Percentiles rank a stretch among this genome's conserved stretches.
Evolutionary conservation across 345 rosid genomes (phyloP).

Genomic region (Euphorbia peplus): DNA sequence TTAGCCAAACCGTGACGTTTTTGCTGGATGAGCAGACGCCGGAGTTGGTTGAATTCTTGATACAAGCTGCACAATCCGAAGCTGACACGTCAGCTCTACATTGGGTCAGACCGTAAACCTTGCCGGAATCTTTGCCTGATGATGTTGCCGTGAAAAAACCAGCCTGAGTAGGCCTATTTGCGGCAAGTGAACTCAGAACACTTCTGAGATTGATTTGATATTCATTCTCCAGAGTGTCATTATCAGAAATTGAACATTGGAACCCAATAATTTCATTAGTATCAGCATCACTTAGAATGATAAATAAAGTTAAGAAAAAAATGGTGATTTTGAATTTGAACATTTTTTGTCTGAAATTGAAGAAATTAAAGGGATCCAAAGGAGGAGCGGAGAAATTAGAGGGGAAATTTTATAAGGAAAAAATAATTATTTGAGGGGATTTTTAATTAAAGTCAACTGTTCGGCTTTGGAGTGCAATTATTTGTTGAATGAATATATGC

Average conservation of each 20-base stretch:
- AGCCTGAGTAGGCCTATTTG: slow-evolving; percentile 20
- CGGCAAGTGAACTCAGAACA: slow-evolving; percentile 24
- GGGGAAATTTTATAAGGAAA: too few relatives aligned
- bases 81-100: slow-evolving; percentile 39
- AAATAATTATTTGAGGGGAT: not conserved
- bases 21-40: slow-evolving; percentile 26
- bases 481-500: not conserved
- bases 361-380: not conserved
- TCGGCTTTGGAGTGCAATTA: not conserved
- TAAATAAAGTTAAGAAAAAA: slow-evolving; percentile 12
- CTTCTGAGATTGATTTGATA: slow-evolving; percentile 27
- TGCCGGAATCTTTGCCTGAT: slow-evolving; percentile 23
- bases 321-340: slow-evolving; percentile 13
- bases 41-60: slow-evolving; percentile 17
- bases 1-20: slow-evolving; percentile 26
- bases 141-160: slow-evolving; percentile 29
- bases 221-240: slow-evolving; percentile 20
- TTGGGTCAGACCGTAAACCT: slow-evolving; percentile 37
- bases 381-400: too few relatives aligned
- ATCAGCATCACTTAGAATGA: slow-evolving; percentile 25
- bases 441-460: slow-evolving; percentile 7
- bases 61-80: slow-evolving; percentile 30
- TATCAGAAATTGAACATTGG: slow-evolving; percentile 27
- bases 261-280: slow-evolving; percentile 17
- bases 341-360: not conserved